phyloP scores from a whole-genome alignment of 495 filamentous ascomycete species.

The Aspergillus avenaceus region DNA sequence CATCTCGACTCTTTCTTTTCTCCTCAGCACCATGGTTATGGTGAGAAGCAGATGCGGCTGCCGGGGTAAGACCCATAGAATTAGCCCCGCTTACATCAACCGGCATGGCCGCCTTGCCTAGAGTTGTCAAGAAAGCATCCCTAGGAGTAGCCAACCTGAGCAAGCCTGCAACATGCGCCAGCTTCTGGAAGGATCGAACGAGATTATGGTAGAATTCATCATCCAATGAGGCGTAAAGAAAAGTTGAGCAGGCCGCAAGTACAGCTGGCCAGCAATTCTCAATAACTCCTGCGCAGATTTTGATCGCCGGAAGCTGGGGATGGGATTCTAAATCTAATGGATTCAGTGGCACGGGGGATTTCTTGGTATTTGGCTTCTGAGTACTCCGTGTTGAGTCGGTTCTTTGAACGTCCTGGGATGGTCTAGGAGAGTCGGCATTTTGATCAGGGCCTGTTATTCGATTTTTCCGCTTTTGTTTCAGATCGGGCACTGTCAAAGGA shows the following conservation, averaged over 20 bases:
- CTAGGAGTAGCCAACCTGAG: slow-evolving; percentile 78
- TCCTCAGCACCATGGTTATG: slow-evolving; percentile 22
- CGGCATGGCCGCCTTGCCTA: slow-evolving; percentile 89
- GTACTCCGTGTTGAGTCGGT: slow-evolving; percentile 23
- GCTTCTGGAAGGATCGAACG: slow-evolving; percentile 91
- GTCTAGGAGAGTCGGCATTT: slow-evolving; percentile 32
- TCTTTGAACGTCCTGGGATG: slow-evolving; percentile 38
- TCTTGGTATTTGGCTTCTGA: slow-evolving; percentile 45
- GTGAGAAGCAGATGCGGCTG: slow-evolving; percentile 30
- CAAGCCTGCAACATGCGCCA: slow-evolving; percentile 90
- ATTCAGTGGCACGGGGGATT: slow-evolving; percentile 69
- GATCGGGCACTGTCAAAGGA: slow-evolving; percentile 72
- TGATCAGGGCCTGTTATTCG: slow-evolving; percentile 31
- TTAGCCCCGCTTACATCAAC: slow-evolving; percentile 55
- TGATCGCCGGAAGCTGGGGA: slow-evolving; percentile 63
- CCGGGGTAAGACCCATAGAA: slow-evolving; percentile 25
- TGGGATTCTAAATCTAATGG: slow-evolving; percentile 70
- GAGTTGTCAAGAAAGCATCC: slow-evolving; percentile 90
- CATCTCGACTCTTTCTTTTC: slow-evolving; percentile 38
- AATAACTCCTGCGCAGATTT: slow-evolving; percentile 74
- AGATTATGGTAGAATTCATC: slow-evolving; percentile 92
- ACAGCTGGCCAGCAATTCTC: slow-evolving; percentile 94
- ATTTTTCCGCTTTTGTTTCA: slow-evolving; percentile 51
- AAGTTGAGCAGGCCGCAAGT: slow-evolving; percentile 89
- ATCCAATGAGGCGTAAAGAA: slow-evolving; percentile 85